Evolutionary conservation across 805 yeast species (phyloP), one percentile per base, ranked within the genome.

Genomic region (Metschnikowia lachancei): DNA sequence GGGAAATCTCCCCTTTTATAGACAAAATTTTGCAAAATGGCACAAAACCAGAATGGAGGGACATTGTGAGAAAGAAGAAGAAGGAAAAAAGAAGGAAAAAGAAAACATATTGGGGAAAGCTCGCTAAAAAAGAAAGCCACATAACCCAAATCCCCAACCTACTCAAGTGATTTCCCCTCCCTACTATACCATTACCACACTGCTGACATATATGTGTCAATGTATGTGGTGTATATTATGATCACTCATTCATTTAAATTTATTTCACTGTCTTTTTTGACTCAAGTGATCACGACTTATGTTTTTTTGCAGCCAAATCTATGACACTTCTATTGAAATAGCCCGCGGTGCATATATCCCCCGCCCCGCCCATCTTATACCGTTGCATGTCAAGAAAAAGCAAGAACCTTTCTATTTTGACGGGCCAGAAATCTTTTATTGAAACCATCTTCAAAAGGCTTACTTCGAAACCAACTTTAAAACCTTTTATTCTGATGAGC

Each of bases 1-100:
- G 48, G 36, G 32, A 29, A 18, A 14, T 4, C 36, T 16, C 39
- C 4, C 32, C 24, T 39, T 39, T 45, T 45, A 45, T 45, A 45
- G 41, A 8, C 20, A 20, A 29, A 28, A 34, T 40, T n/a, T 40
- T 29, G 48, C 41, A 34, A 45, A 45, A 3, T 20, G 35, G 32
- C 48, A 45, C 48, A 45, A 45, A 45, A 20, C n/a, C 8, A 28
- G 26, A 13, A 12, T 14, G 11, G 36, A 16, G 7, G 20, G 4
- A n/a, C 2, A 7, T 4, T 17, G 11, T n/a, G 9, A 40, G 18
- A 22, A 19, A 32, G 18, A 39, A 39, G 20, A 36, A 36, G 9
- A 19, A 20, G 11, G 16, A 20, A 14, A 36, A 19, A 36, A 19
- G 14, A 40, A 8, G 14, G 22, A 33, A 17, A 8, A n/a, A 18